Base-by-base conservation (phyloP, 371 early-diverging fungal genomes). In the Rhizopus stolonifer region DNA sequence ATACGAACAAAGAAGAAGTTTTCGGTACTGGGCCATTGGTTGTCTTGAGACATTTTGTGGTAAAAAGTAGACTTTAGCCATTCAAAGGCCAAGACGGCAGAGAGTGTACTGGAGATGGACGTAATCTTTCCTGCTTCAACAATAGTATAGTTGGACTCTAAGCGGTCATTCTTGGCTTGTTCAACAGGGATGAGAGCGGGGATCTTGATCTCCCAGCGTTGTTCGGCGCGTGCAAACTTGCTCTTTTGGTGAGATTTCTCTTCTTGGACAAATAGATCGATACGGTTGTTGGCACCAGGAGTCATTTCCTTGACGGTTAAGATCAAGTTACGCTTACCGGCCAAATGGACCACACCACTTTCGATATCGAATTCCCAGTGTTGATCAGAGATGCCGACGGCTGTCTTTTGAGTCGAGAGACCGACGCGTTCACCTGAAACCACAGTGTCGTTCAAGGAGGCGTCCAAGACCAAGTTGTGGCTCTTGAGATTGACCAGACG, bases 401-500 rank as follows among this genome's bases (percentile, higher is more conserved):
- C 42, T 0, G 56, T 60, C 32, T 50, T 65, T 17, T 60, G 46
- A 10, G 42, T 45, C 15, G 69, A 64, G 18, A 72, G 46, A 15
- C 61, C 67, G n/a, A 60, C 60, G 22, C 58, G 58, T 25, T 70
- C 72, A 18, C 70, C 72, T 24, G 70, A 60, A 9, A 34, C 47
- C 19, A 68, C 46, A 8, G 53, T 55, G 17, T 38, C 50, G 7
- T 59, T 52, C 44, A 52, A 46, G n/a, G 68, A 38, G 32, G 64
- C 70, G 56, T 72, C 72, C 21, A 76, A 38, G 4, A 61, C 69
- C 15, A 72, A 45, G 19, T 49, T 56, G 45, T 63, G 66, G 46
- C 76, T 63, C 60, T 70, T 70, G 18, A 74, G 70, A 47, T 80
- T 82, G 34, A 73, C 57, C 10, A 82, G 49, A 47, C 67, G 69